Evolutionary conservation across 768 basidiomycete species (phyloP).

Genomic region (Tubosaeta sp.): DNA sequence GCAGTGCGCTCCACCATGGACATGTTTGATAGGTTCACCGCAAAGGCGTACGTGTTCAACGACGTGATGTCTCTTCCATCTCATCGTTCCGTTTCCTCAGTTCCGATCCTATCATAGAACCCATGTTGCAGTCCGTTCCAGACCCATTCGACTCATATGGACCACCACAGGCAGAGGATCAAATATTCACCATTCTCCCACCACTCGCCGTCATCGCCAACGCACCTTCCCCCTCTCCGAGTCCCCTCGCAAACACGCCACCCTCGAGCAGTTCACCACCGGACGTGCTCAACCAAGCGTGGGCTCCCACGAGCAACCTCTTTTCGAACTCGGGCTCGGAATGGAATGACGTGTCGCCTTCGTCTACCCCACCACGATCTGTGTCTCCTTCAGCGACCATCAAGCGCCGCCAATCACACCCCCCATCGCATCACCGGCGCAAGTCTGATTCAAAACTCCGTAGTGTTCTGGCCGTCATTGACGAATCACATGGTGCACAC

Average conservation of each 20-base stretch:
- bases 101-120: constrained; percentile 87
- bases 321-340: constrained; percentile 52
- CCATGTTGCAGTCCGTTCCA: constrained; percentile 83
- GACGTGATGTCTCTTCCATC: constrained; percentile 5
- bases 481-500: constrained; percentile 48
- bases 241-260: constrained; percentile 48
- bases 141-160: constrained; percentile 94
- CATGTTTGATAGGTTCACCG: constrained; percentile 81
- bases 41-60: constrained; percentile 64
- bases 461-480: constrained; percentile 66
- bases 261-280: constrained; percentile 35
- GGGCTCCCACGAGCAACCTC: constrained; percentile 46
- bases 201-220: constrained; percentile 77
- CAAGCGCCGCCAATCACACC: constrained; percentile 51
- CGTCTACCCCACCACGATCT: constrained; percentile 46
- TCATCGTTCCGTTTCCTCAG: constrained; percentile 32
- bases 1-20: constrained; percentile 90
- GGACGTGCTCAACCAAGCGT: constrained; percentile 38
- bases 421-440: constrained; percentile 40
- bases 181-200: constrained; percentile 90
- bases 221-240: constrained; percentile 54
- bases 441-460: constrained; percentile 68
- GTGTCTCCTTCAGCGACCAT: constrained; percentile 42
- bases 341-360: constrained; percentile 46
- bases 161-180: constrained; percentile 80